These are phyloP conservation scores for Boletus coccyginus DNA, from an alignment of 768 basidiomycete genomes.

Conservation along the genomic window DNA sequence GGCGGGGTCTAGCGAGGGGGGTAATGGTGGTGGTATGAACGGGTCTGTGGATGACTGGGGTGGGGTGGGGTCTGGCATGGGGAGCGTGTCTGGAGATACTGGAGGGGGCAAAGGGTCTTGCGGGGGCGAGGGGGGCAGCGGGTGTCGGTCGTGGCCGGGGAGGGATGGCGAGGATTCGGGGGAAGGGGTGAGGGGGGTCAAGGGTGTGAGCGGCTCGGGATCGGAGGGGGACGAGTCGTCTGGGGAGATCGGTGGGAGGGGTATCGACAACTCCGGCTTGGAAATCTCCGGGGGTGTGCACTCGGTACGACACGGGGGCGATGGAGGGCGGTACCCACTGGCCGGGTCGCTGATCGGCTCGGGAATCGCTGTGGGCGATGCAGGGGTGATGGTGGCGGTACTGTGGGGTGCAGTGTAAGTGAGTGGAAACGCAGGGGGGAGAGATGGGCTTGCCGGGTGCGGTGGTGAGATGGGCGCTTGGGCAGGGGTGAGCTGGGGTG, in stretches of 20 bases:
- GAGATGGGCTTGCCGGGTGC: not conserved
- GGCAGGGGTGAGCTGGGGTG: not conserved
- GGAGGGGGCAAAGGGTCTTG: conserved; percentile 8
- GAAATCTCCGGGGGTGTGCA: not conserved
- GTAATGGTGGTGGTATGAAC: not conserved
- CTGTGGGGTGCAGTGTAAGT: conserved; percentile 1
- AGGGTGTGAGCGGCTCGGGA: conserved; percentile 17
- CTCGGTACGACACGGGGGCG: not conserved
- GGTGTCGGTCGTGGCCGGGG: conserved; percentile 27
- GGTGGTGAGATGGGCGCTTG: conserved; percentile 16
- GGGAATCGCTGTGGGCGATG: not conserved
- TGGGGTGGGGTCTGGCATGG: not conserved
- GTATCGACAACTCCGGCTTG: not conserved
- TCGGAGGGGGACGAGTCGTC: not conserved
- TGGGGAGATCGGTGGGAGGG: not conserved
- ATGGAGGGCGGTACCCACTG: not conserved
- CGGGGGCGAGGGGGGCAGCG: not conserved
- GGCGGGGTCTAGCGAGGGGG: conserved; percentile 16
- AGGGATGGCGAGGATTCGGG: conserved; percentile 21
- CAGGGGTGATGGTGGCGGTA: conserved; percentile 1
- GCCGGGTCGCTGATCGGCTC: conserved; percentile 1
- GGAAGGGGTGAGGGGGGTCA: conserved; percentile 23
- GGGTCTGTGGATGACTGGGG: not conserved
- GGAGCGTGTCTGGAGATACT: conserved; percentile 1
- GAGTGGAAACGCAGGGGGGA: not conserved